phyloP scores from a whole-genome alignment of 495 filamentous ascomycete species.

The Hypoxylon perforatum region DNA sequence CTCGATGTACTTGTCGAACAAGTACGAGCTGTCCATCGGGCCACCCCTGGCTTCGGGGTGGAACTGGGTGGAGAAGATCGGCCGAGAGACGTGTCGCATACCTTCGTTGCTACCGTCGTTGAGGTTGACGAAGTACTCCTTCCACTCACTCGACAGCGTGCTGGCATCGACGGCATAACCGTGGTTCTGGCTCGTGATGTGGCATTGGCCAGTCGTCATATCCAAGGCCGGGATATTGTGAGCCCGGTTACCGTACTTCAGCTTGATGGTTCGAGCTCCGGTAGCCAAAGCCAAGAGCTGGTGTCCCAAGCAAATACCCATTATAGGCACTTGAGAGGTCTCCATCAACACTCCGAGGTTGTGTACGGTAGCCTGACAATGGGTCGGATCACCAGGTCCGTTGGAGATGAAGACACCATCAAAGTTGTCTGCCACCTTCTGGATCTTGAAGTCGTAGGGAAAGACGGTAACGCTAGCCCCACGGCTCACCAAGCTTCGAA shows the following conservation, averaged over 20 bases:
- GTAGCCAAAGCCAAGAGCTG: conserved; percentile 86
- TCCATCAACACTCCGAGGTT: conserved; percentile 90
- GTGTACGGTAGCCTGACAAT: conserved; percentile 93
- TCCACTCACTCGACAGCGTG: conserved; percentile 86
- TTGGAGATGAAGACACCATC: conserved; percentile 99
- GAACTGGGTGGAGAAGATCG: conserved; percentile 98
- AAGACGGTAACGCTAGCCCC: conserved; percentile 91
- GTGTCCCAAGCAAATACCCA: conserved; percentile 97
- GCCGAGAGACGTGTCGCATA: conserved; percentile 94
- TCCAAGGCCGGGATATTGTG: conserved; percentile 98
- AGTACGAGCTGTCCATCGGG: conserved; percentile 89
- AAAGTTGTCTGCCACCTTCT: conserved; percentile 97
- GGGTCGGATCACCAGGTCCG: conserved; percentile 96
- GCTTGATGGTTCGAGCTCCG: conserved; percentile 88
- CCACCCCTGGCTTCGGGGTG: conserved; percentile 98
- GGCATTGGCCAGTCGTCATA: conserved; percentile 93
- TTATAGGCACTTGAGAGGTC: conserved; percentile 86
- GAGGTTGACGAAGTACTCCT: conserved; percentile 97
- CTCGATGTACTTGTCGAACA: conserved; percentile 96
- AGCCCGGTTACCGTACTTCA: conserved; percentile 97
- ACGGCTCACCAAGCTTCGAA: conserved; percentile 88
- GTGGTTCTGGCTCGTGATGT: conserved; percentile 98
- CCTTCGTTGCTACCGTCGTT: conserved; percentile 96
- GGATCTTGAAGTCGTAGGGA: conserved; percentile 95
- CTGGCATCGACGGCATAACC: conserved; percentile 94